A percentile compares a stretch with the other conserved stretches of the same genome.
Conservation (phyloP, 768 basidiomycete genomes). For the Obba rivulosa region DNA sequence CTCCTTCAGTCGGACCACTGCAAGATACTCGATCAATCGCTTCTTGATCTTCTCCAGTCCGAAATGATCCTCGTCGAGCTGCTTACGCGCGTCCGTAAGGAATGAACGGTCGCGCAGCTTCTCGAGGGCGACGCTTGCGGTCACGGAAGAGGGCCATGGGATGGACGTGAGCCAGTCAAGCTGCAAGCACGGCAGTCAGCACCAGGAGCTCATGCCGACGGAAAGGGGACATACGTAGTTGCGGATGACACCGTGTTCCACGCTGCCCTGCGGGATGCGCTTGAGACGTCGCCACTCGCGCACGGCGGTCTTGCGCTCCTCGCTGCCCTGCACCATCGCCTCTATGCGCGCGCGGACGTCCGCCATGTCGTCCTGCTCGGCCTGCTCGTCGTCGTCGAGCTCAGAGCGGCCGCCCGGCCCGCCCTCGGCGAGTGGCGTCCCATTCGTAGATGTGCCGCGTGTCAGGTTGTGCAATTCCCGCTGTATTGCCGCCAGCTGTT, state of each 20-base stretch:
- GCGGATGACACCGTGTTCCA: conserved; percentile 86
- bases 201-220: neutral
- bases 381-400: conserved; percentile 72
- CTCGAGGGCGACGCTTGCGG: conserved; percentile 22
- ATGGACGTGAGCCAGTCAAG: conserved; percentile 86
- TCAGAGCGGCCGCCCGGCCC: conserved; percentile 35
- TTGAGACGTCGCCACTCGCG: conserved; percentile 81
- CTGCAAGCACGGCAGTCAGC: conserved; percentile 30
- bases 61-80: conserved; percentile 87
- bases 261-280: conserved; percentile 85
- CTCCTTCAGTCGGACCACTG: conserved; percentile 63
- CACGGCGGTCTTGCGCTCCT: conserved; percentile 77
- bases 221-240: conserved; percentile 54
- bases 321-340: conserved; percentile 63
- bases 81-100: conserved; percentile 63
- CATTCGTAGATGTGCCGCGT: conserved; percentile 18
- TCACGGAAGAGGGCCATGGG: conserved; percentile 59
- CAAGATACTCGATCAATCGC: conserved; percentile 86
- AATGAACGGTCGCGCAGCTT: conserved; percentile 51
- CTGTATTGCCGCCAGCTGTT: conserved; percentile 77
- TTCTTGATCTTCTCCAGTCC: conserved; percentile 92
- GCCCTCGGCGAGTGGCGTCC: neutral
- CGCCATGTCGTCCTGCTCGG: conserved; percentile 75
- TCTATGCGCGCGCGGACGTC: conserved; percentile 72
- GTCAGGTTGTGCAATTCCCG: conserved; percentile 63